phyloP scores from a whole-genome alignment of 371 early-diverging fungal genomes.

The Umbelopsis sp. region DNA sequence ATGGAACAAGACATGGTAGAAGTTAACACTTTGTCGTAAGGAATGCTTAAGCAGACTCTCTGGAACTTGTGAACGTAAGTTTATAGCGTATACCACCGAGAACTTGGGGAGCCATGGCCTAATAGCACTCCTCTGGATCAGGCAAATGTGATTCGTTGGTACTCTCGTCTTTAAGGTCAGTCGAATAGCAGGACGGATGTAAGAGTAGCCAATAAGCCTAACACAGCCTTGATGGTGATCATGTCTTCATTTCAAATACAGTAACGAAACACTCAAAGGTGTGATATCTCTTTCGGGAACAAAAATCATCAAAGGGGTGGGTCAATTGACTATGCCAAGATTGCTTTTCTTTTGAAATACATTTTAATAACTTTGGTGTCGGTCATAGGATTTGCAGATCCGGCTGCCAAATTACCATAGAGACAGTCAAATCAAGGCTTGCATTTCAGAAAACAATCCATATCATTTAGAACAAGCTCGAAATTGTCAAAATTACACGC shows the following conservation, averaged over 20 bases:
- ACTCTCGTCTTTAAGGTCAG: background rate
- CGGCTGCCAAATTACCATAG: constrained; percentile 37
- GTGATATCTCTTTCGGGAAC: constrained; percentile 37
- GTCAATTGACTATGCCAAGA: background rate
- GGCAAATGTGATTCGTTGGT: constrained; percentile 16
- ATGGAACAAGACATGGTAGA: background rate
- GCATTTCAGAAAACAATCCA: constrained; percentile 31
- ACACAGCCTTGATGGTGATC: background rate
- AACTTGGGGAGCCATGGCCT: background rate
- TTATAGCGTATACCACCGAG: background rate
- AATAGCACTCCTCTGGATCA: background rate
- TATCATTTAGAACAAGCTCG: constrained; percentile 46
- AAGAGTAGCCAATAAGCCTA: background rate
- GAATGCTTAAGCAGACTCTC: background rate
- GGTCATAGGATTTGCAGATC: constrained; percentile 42
- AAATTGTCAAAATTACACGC: constrained; percentile 17
- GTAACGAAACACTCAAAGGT: constrained; percentile 49
- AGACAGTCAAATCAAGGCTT: constrained; percentile 37
- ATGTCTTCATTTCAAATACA: constrained; percentile 16
- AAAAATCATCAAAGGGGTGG: constrained; percentile 47
- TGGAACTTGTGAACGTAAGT: background rate
- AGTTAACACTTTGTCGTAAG: background rate
- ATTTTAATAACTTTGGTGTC: background rate
- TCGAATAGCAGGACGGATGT: background rate
- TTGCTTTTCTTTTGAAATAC: background rate